phyloP scores from a whole-genome alignment of 2,329 filamentous ascomycete genomes.

The Beauveria australis region DNA sequence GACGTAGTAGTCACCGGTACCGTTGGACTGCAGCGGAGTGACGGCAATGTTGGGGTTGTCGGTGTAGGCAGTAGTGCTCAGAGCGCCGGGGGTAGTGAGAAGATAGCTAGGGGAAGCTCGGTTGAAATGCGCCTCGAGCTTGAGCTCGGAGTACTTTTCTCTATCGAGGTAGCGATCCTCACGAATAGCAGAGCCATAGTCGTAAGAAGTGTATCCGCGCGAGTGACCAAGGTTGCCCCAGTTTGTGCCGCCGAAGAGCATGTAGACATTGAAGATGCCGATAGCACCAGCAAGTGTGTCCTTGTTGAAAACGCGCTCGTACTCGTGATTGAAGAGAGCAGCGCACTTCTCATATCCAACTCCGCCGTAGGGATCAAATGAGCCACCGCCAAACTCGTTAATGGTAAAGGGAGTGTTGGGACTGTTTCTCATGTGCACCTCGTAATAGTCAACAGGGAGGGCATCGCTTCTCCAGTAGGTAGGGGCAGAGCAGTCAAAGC shows the following conservation, averaged over 20 bases:
- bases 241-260: conserved; percentile 69
- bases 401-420: conserved; percentile 56
- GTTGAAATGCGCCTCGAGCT: conserved; percentile 62
- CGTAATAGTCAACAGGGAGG: conserved; percentile 49
- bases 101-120: conserved; percentile 61
- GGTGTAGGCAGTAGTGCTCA: conserved; percentile 21
- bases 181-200: conserved; percentile 43
- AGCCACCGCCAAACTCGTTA: conserved; percentile 55
- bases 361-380: conserved; percentile 65
- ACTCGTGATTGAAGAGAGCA: conserved; percentile 55
- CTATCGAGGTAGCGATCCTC: conserved; percentile 57
- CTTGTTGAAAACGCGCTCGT: conserved; percentile 68
- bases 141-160: conserved; percentile 68
- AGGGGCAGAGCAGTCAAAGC: conserved; percentile 33
- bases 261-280: conserved; percentile 61
- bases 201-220: conserved; percentile 46
- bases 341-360: conserved; percentile 58
- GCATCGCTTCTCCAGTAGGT: conserved; percentile 47
- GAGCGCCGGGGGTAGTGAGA: conserved; percentile 35
- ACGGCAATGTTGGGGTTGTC: conserved; percentile 39
- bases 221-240: conserved; percentile 67
- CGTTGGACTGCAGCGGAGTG: conserved; percentile 48
- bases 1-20: conserved; percentile 47
- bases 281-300: conserved; percentile 56
- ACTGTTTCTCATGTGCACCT: conserved; percentile 49